phyloP scores from a whole-genome alignment of 2,329 filamentous ascomycete species.

The Calonectria henricotiae region DNA sequence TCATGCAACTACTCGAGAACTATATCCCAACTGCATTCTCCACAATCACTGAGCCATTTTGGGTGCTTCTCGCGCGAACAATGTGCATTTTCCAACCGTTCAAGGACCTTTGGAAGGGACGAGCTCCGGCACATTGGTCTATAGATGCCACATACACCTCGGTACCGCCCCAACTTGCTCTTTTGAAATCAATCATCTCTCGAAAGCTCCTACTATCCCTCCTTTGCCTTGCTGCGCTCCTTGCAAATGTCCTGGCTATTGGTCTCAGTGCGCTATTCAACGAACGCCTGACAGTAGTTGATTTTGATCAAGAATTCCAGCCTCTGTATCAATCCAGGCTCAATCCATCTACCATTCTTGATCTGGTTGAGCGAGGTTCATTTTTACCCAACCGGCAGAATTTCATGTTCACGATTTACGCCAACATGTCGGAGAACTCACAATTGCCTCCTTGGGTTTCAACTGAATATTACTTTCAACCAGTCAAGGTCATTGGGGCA shows the following conservation, averaged over 20 bases:
- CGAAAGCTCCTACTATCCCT: slow-evolving; percentile 1
- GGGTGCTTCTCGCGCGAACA: slow-evolving; percentile 17
- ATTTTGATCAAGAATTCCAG: neutral
- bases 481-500: too few relatives aligned
- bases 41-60: slow-evolving; percentile 19
- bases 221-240: neutral
- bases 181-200: slow-evolving; percentile 5
- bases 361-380: too few relatives aligned
- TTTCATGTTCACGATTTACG: too few relatives aligned
- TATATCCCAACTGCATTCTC: slow-evolving; percentile 29
- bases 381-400: too few relatives aligned
- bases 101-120: slow-evolving; percentile 4
- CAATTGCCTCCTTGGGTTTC: too few relatives aligned
- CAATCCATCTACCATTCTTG: neutral
- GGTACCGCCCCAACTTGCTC: slow-evolving; percentile 14
- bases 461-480: too few relatives aligned
- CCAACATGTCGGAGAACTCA: too few relatives aligned
- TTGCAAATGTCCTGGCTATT: slow-evolving; percentile 17
- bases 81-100: slow-evolving; percentile 30
- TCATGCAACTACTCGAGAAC: slow-evolving; percentile 5
- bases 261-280: slow-evolving; percentile 23
- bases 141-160: slow-evolving; percentile 13
- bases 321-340: neutral
- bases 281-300: neutral
- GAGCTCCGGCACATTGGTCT: neutral